Evolutionary conservation across 306 rosid species (phyloP).

Genomic region (Fagus sylvatica): DNA sequence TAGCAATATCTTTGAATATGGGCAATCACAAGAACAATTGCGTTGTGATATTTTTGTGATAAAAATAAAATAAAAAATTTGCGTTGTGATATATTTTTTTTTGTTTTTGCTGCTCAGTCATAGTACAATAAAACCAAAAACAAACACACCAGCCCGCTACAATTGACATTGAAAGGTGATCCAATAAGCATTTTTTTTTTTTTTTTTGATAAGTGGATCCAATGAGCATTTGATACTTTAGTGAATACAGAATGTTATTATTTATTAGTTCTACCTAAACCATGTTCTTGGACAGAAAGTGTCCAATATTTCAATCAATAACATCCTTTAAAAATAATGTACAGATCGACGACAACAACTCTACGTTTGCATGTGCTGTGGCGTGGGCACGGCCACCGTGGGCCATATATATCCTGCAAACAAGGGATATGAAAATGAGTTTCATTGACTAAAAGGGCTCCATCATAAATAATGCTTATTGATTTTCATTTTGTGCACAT

Average conservation of each 20-base stretch:
- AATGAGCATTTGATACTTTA: neutral
- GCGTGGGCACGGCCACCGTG: neutral
- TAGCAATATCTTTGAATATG: neutral
- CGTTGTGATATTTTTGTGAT: neutral
- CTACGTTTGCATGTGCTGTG: slow-evolving; percentile 8
- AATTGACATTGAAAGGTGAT: slow-evolving; percentile 7
- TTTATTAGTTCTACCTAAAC: slow-evolving; percentile 17
- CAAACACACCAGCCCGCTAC: no score
- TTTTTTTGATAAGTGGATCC: no score
- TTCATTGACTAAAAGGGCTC: neutral
- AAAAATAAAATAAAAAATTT: no score
- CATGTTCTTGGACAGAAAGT: slow-evolving; percentile 20
- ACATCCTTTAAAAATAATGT: slow-evolving; percentile 1
- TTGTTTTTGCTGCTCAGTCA: no score
- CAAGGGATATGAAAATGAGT: neutral
- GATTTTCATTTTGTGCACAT: no score
- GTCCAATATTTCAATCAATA: neutral
- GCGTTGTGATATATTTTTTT: no score
- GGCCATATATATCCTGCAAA: neutral
- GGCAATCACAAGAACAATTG: neutral
- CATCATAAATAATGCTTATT: no score
- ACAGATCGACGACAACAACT: neutral
- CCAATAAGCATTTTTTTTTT: neutral
- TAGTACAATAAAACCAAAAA: no score
- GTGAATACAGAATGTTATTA: neutral